Evolutionary conservation across 768 basidiomycete species (phyloP).

Genomic region (Leucocoprinus sp.): DNA sequence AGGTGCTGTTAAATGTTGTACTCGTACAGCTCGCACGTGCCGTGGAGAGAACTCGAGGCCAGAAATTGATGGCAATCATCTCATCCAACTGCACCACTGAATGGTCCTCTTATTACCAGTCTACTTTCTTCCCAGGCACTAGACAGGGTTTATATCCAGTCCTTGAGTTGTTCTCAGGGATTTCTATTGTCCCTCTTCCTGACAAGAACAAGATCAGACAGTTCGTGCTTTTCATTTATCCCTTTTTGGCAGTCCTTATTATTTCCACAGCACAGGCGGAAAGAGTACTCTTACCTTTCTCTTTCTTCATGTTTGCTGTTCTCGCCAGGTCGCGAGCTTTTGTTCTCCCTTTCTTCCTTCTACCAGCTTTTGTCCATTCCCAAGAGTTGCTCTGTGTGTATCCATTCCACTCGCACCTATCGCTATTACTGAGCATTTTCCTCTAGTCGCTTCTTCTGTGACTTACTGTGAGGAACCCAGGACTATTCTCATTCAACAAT

Average conservation of each 20-base stretch:
- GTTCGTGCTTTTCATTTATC: neutral
- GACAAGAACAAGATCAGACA: constrained; percentile 2
- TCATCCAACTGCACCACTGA: neutral
- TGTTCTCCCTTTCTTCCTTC: constrained; percentile 32
- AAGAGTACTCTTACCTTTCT: constrained; percentile 13
- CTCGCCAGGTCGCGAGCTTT: constrained; percentile 74
- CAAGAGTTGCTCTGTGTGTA: constrained; percentile 55
- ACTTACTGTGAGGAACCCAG: constrained; percentile 81
- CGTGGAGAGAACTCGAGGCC: neutral
- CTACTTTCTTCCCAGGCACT: neutral
- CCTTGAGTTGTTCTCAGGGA: neutral
- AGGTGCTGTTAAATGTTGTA: neutral
- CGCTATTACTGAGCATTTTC: constrained; percentile 12
- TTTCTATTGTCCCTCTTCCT: neutral
- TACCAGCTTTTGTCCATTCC: constrained; percentile 31
- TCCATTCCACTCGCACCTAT: neutral
- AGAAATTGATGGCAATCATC: neutral
- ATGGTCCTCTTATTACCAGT: neutral
- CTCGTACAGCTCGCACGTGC: constrained; percentile 3
- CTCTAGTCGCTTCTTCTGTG: constrained; percentile 75
- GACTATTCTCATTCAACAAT: constrained; percentile 69
- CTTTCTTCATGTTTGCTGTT: constrained; percentile 47
- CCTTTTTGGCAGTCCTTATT: constrained; percentile 9
- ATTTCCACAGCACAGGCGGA: constrained; percentile 10
- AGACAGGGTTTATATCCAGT: neutral